These are phyloP conservation scores for Ceratocystis albifundus DNA, from an alignment of 2,329 filamentous ascomycete species.

Conservation along the genomic window DNA sequence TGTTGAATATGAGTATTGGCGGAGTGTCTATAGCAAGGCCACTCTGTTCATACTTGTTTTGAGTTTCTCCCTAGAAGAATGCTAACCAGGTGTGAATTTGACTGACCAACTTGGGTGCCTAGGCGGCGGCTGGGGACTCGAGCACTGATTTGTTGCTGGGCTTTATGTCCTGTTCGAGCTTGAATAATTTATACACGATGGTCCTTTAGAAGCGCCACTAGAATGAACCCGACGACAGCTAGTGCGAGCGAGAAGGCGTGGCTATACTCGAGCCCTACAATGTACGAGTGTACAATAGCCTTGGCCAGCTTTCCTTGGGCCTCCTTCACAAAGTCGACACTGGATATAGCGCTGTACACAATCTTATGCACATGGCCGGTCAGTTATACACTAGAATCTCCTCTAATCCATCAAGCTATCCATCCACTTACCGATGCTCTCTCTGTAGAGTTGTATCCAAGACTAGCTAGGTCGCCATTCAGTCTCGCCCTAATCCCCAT, in stretches of 20 bases:
- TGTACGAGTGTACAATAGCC: conserved; percentile 30
- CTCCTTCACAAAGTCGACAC: conserved; percentile 29
- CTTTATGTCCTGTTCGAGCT: not conserved
- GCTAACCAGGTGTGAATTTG: not conserved
- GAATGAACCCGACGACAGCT: conserved; percentile 26
- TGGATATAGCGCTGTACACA: conserved; percentile 29
- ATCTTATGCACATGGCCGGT: conserved; percentile 26
- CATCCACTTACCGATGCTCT: conserved; percentile 21
- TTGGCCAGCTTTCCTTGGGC: conserved; percentile 26
- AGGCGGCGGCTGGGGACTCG: too few species aligned
- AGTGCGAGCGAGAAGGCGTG: conserved; percentile 30
- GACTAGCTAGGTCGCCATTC: conserved; percentile 19
- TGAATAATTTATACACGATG: conserved; percentile 24
- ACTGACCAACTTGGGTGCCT: not conserved
- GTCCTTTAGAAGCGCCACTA: conserved; percentile 28
- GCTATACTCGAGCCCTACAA: conserved; percentile 31
- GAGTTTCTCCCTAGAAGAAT: not conserved
- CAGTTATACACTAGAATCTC: not conserved
- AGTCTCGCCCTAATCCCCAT: conserved; percentile 25
- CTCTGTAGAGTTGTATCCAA: conserved; percentile 22
- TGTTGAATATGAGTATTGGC: too few species aligned
- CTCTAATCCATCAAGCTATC: not conserved
- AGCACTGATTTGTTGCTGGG: not conserved
- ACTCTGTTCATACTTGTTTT: not conserved
- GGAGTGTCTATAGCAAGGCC: not conserved